Evolutionary conservation across 768 basidiomycete genomes (phyloP), one percentile per base, ranked within the genome.

Genomic region (Tricholoma flavovirens): DNA sequence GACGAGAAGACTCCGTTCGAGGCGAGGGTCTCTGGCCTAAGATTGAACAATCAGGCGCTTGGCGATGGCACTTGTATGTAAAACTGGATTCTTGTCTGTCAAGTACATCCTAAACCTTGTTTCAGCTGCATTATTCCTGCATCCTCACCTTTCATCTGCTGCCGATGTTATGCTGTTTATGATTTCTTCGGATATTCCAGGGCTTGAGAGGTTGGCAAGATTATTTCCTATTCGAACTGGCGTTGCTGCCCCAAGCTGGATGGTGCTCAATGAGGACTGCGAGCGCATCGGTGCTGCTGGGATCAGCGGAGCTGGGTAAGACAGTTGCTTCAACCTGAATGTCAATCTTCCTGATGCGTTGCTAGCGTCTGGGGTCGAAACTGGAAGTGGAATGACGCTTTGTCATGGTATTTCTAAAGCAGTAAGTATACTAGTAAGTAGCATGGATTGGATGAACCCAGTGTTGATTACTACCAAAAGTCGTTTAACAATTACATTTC

Each of bases 161-260:
- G 33, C 66, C n/a, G 62, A 69, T 19, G 46, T 55, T 56, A 74
- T 66, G 61, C 68, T 92, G 6, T 83, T 92, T 60, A 69, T 93
- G 22, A 71, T 84, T 12, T 83, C 81, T 14, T 79, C 80, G 4
- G 83, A 85, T 59, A 60, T 62, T 0, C 61, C 67, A 1, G 86
- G 84, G 2, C 72, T 92, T 4, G 93, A 95, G 67, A 75, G 84
- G 53, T 83, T 79, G 1, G 67, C 78, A 1, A 79, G 87, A 45
- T 70, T 93, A n/a, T 88, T 95, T 64, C 93, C 93, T 4, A 80
- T 90, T 22, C 82, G 93, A 17, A 96, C 93, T 2, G 91, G 91
- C 3, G 75, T 93, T 2, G 68, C 83, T 8, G 76, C 81, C 1
- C 89, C 91, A 1, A 88, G 91, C 62, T 95, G 92, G 90, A 62